Percentiles rank a stretch among this genome's conserved stretches.
These are phyloP conservation scores for Lasiosphaeria hispida DNA, from an alignment of 495 filamentous ascomycete genomes.

Conservation along the genomic window DNA sequence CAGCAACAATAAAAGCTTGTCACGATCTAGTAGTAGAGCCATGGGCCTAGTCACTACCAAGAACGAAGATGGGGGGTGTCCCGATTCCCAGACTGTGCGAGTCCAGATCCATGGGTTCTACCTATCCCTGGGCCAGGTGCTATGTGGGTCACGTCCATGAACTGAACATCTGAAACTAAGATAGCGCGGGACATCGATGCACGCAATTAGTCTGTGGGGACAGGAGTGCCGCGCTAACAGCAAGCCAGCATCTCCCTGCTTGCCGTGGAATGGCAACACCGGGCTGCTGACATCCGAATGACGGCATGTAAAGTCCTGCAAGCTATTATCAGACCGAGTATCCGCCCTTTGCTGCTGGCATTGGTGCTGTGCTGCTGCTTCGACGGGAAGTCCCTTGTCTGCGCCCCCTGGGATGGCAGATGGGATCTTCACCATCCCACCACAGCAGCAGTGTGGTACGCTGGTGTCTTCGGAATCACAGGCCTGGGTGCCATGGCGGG, in stretches of 20 bases:
- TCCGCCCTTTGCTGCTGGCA: neutral
- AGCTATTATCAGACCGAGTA: neutral
- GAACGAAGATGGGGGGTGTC: too few species aligned
- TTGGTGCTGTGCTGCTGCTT: neutral
- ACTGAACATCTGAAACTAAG: conserved; percentile 17
- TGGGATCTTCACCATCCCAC: too few species aligned
- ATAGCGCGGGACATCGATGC: conserved; percentile 6
- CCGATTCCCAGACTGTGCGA: neutral
- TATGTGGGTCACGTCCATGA: conserved; percentile 1
- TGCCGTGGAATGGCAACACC: neutral
- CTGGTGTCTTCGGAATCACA: neutral
- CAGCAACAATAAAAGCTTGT: neutral
- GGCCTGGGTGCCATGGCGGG: neutral
- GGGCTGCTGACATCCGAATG: neutral
- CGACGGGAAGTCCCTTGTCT: neutral
- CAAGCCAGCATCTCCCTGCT: neutral
- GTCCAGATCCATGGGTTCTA: conserved; percentile 5
- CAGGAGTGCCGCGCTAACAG: conserved; percentile 1
- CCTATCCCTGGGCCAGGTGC: neutral
- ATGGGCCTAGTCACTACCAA: too few species aligned
- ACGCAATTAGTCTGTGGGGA: neutral
- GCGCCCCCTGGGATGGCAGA: too few species aligned
- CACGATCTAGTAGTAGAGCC: neutral
- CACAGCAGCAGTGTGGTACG: too few species aligned
- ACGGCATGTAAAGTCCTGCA: neutral